These are phyloP conservation scores for Elsinoe perseae DNA, from an alignment of 2,329 filamentous ascomycete species.

Conservation along the genomic window DNA sequence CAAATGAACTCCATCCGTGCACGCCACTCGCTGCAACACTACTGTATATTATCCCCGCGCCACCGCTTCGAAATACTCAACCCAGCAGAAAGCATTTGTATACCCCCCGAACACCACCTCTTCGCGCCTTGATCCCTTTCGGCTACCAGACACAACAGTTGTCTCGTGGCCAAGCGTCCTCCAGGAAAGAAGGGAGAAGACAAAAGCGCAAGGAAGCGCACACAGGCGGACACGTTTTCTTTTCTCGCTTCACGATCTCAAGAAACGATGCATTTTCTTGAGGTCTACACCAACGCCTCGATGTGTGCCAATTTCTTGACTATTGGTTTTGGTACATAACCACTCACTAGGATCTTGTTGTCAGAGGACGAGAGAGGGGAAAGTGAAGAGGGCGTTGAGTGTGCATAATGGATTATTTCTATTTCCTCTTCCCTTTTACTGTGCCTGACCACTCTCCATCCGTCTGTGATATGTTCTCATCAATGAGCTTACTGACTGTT, in stretches of 20 bases:
- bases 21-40: neutral
- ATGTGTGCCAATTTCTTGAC: neutral
- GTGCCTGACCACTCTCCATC: neutral
- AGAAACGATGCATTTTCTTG: neutral
- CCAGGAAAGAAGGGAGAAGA: too few species aligned
- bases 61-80: neutral
- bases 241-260: neutral
- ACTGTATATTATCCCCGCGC: slow-evolving; percentile 1
- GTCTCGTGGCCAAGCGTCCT: too few species aligned
- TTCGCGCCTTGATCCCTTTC: neutral
- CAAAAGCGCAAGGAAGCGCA: too few species aligned
- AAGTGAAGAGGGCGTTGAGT: neutral
- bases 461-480: too few species aligned
- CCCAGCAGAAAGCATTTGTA: slow-evolving; percentile 4
- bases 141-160: neutral
- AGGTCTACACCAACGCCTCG: neutral
- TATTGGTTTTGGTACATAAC: neutral
- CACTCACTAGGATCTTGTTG: neutral
- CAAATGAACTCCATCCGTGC: neutral
- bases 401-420: neutral
- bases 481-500: too few species aligned
- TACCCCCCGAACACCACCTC: neutral
- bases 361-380: neutral
- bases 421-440: neutral
- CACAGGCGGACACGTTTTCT: neutral